Percentiles rank a stretch among this genome's conserved stretches.
Conservation (phyloP, 495 filamentous ascomycete species). For the Aspergillus homomorphus region DNA sequence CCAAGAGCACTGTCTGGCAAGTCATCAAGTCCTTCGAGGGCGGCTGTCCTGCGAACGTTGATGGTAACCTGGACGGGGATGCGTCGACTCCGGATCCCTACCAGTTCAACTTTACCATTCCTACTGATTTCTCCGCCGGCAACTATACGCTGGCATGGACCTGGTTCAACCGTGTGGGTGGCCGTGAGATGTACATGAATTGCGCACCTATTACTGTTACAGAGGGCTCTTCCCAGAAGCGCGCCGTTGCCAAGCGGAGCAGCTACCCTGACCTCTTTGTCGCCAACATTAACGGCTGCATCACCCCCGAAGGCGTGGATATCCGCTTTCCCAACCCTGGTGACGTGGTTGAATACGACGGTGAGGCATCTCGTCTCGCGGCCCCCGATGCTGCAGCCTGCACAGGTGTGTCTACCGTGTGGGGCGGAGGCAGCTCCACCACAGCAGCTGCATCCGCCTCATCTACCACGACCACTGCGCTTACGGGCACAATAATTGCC, state of each 20-base stretch:
- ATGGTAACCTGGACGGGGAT: conserved; percentile 35
- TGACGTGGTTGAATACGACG: conserved; percentile 47
- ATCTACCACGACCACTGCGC: conserved; percentile 26
- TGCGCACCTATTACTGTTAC: conserved; percentile 68
- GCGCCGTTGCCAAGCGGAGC: conserved; percentile 16
- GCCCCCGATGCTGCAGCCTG: conserved; percentile 29
- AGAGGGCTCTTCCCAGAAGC: conserved; percentile 41
- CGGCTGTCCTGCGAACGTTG: conserved; percentile 63
- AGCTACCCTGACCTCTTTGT: conserved; percentile 76
- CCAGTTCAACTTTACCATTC: conserved; percentile 46
- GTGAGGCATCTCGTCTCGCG: conserved; percentile 27
- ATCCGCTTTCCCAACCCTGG: conserved; percentile 72
- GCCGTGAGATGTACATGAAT: conserved; percentile 96
- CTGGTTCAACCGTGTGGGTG: conserved; percentile 87
- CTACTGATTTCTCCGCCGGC: conserved; percentile 39
- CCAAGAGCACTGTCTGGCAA: conserved; percentile 57
- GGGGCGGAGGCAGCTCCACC: background rate
- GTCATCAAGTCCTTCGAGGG: conserved; percentile 82
- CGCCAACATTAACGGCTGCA: conserved; percentile 70
- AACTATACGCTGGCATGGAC: conserved; percentile 78
- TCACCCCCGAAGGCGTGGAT: conserved; percentile 54
- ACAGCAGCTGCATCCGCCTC: background rate
- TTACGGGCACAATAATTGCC: conserved; percentile 19
- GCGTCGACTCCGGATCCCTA: conserved; percentile 22
- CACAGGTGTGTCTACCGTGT: conserved; percentile 16